These are phyloP conservation scores for Mentha longifolia DNA, from an alignment of 257 asterid genomes.

Conservation along the genomic window DNA sequence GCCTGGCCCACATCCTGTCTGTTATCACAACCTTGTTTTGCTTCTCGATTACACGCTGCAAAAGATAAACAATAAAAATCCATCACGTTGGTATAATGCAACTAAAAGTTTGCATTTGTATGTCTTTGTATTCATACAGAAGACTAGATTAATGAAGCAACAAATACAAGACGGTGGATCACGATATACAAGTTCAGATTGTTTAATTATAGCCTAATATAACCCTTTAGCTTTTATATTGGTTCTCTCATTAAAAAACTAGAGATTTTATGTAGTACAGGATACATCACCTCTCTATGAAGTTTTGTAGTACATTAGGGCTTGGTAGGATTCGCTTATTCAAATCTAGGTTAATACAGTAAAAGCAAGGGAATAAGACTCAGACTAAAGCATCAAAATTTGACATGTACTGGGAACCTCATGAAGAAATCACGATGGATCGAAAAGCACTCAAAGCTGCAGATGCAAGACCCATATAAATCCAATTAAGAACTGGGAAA, in stretches of 20 bases:
- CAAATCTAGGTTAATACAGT: neutral
- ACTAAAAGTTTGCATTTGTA: neutral
- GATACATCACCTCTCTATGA: neutral
- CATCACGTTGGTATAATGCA: conserved; percentile 1
- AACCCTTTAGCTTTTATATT: conserved; percentile 15
- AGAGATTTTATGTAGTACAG: neutral
- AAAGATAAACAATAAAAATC: neutral
- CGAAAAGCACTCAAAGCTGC: neutral
- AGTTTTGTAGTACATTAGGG: neutral
- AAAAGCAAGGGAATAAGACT: conserved; percentile 29
- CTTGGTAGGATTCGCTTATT: neutral
- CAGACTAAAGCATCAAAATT: neutral
- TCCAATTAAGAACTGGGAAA: neutral
- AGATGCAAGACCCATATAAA: neutral
- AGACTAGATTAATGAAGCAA: neutral
- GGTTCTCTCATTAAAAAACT: neutral
- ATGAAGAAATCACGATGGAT: too few species aligned
- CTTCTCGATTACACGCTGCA: conserved; percentile 67
- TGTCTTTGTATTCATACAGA: neutral
- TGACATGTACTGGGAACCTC: too few species aligned
- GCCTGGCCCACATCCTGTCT: conserved; percentile 85
- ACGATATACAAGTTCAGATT: neutral
- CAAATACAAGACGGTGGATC: neutral
- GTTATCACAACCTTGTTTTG: conserved; percentile 75
- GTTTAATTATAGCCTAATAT: neutral